phyloP scores from a whole-genome alignment of 2,329 filamentous ascomycete genomes.

The Epichloe hybrida region DNA sequence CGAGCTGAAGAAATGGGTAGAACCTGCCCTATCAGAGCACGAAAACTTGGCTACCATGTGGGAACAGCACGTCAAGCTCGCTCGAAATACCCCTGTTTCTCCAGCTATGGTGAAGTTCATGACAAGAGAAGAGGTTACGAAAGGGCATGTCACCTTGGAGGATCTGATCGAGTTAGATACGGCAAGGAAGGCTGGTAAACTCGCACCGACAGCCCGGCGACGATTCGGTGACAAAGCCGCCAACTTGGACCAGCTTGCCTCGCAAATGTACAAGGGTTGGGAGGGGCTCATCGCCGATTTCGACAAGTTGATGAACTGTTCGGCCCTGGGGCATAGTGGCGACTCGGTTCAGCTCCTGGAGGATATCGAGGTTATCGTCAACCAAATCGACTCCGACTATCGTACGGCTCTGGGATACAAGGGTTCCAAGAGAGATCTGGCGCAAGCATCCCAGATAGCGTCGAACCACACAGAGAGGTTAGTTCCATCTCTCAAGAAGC shows the following conservation, averaged over 20 bases:
- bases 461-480: conserved; percentile 49
- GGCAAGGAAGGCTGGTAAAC: conserved; percentile 56
- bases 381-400: conserved; percentile 78
- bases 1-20: conserved; percentile 59
- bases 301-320: conserved; percentile 42
- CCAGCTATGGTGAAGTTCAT: conserved; percentile 53
- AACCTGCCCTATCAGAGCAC: conserved; percentile 54
- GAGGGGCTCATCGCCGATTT: conserved; percentile 49
- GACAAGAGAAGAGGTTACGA: conserved; percentile 32
- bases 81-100: conserved; percentile 51
- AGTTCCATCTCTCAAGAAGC: conserved; percentile 42
- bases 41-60: conserved; percentile 48
- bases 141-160: conserved; percentile 47
- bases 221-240: conserved; percentile 46
- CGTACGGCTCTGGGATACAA: conserved; percentile 60
- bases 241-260: conserved; percentile 46
- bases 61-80: conserved; percentile 54
- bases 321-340: conserved; percentile 40
- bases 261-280: conserved; percentile 47
- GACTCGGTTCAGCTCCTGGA: conserved; percentile 59
- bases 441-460: conserved; percentile 50
- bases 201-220: conserved; percentile 43
- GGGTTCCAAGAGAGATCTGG: conserved; percentile 45
- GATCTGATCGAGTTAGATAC: conserved; percentile 66
- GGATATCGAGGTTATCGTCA: conserved; percentile 75